Base-by-base conservation (phyloP, 352 stramenopile genomes). In the Blastocystis sp. region DNA sequence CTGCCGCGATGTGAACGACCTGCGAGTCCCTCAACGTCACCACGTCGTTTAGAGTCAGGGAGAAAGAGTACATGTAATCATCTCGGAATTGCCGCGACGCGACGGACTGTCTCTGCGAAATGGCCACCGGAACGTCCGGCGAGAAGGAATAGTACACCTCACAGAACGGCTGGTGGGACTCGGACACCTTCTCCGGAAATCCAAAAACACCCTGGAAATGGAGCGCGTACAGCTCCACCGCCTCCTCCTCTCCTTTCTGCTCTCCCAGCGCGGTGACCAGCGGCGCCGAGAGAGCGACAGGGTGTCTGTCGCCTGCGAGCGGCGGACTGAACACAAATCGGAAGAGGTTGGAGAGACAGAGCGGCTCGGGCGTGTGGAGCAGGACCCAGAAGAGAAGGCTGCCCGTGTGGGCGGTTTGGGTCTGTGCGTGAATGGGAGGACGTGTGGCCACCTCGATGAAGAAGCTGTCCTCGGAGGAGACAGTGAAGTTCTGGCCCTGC, bases 141-240 rank as follows among this genome's bases (percentile, higher is more conserved):
- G 74, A 84, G 41, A 70, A 84, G 1, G 74, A 84, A 19, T 84
- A 84, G 43, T 69, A 84, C 28, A 45, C 14, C 4, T 84, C 74
- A 28, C 74, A 84, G 23, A 56, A 61, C 41, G 64, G 64, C 64
- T 74, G 64, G 41, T 74, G 64, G 10, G 64, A n/a, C 4, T 74
- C 64, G 11, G 64, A 48, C 17, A 74, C 40, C 28, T 52, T 60
- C 56, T 62, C 53, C 2, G 21, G 59, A 69, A 52, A 70, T 59
- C 52, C 65, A 40, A 84, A 38, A 67, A 69, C 59, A 59, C 64
- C 64, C 17, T 52, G 17, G 41, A 74, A 48, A 38, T 74, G 34
- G 21, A 84, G 14, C 48, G 48, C 48, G 48, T 56, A 56, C 48
- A 56, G 14, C 48, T 56, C 48, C 5, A 7, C 48, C 48, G 48